Evolutionary conservation across 2,329 filamentous ascomycete genomes (phyloP).

Genomic region (Botrytis paeoniae): DNA sequence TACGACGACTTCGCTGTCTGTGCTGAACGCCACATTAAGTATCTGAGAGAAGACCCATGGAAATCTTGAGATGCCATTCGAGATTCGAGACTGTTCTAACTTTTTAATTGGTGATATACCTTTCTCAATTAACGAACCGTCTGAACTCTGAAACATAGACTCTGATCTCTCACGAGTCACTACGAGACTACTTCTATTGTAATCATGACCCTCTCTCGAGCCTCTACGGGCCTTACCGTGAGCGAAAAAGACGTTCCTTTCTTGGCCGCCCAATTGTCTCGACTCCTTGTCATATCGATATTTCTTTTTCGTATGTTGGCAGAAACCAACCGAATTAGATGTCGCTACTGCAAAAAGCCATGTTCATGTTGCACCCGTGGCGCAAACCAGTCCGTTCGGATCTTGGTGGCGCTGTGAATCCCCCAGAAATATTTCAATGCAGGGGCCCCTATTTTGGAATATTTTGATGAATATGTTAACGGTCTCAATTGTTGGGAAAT

Average conservation of each 20-base stretch:
- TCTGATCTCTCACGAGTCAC: slow-evolving; percentile 7
- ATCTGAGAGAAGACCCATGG: neutral
- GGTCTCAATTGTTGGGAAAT: neutral
- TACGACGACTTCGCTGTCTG: slow-evolving; percentile 11
- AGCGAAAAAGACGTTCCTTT: neutral
- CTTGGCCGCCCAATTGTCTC: neutral
- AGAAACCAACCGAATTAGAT: slow-evolving; percentile 1
- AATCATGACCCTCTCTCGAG: neutral
- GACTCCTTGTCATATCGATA: neutral
- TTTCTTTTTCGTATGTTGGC: neutral
- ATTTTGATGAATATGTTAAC: neutral
- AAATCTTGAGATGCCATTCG: neutral
- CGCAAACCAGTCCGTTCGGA: slow-evolving; percentile 3
- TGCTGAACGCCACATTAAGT: slow-evolving; percentile 8
- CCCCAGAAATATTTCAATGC: slow-evolving; percentile 8
- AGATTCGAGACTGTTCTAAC: slow-evolving; percentile 1
- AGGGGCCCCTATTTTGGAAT: slow-evolving; percentile 5
- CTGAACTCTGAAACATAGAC: neutral
- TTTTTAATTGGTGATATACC: neutral
- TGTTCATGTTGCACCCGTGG: slow-evolving; percentile 4
- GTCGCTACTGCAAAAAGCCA: slow-evolving; percentile 2
- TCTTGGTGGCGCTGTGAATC: slow-evolving; percentile 9
- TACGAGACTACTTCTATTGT: neutral
- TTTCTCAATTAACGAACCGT: neutral
- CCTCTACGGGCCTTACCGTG: neutral